A percentile compares a stretch with the other conserved stretches of the same genome.
phyloP scores from a whole-genome alignment of 2,329 filamentous ascomycete genomes.

The Phialophora tarda region DNA sequence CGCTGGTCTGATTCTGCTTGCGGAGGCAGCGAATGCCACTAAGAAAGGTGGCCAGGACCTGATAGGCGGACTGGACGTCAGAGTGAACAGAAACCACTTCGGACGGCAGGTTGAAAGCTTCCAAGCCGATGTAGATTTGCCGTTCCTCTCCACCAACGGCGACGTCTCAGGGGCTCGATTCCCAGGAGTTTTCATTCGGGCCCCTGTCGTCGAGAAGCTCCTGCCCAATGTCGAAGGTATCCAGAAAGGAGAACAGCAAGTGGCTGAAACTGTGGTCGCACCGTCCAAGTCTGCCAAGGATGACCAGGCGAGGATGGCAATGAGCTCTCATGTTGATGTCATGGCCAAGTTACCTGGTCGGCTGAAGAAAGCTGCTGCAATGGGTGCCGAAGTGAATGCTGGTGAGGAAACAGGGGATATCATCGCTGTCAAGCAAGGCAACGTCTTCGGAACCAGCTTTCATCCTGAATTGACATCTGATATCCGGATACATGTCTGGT shows the following conservation, averaged over 20 bases:
- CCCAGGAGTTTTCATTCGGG: constrained; percentile 87
- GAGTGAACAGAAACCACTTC: constrained; percentile 93
- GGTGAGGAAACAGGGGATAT: constrained; percentile 68
- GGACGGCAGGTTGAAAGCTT: constrained; percentile 93
- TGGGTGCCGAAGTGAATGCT: constrained; percentile 47
- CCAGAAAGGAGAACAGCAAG: constrained; percentile 56
- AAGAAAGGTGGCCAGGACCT: constrained; percentile 92
- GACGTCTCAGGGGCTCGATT: constrained; percentile 59
- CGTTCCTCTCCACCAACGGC: constrained; percentile 62
- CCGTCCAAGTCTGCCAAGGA: constrained; percentile 59
- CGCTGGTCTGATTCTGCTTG: constrained; percentile 88
- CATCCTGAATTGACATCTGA: constrained; percentile 93
- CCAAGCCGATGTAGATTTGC: constrained; percentile 73
- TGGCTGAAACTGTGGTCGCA: constrained; percentile 62
- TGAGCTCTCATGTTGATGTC: constrained; percentile 61
- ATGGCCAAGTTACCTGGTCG: constrained; percentile 62
- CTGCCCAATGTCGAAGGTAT: constrained; percentile 60
- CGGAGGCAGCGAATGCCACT: constrained; percentile 83
- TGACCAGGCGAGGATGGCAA: constrained; percentile 51
- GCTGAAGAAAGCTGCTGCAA: constrained; percentile 56
- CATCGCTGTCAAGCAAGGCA: constrained; percentile 85
- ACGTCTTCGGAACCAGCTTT: constrained; percentile 93
- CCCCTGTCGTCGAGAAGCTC: constrained; percentile 87
- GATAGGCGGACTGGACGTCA: constrained; percentile 87
- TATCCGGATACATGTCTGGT: constrained; percentile 89